A percentile compares a stretch with the other conserved stretches of the same genome.
These are phyloP conservation scores for Omphalotus olearius DNA, from an alignment of 1,284 basidiomycete species.

Conservation along the genomic window DNA sequence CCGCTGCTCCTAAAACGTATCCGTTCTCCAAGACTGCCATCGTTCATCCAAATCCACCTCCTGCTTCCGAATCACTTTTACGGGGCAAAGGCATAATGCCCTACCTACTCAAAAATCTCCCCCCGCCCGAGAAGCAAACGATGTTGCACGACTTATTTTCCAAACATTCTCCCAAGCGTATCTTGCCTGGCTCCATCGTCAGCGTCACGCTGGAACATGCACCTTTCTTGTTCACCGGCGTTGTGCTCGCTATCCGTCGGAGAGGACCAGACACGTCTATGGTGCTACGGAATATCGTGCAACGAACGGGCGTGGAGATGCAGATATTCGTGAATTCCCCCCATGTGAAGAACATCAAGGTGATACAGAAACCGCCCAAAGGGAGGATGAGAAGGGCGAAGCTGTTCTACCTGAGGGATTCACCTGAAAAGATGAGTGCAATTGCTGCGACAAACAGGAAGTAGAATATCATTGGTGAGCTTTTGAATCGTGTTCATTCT, in stretches of 20 bases:
- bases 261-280: constrained; percentile 83
- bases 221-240: constrained; percentile 80
- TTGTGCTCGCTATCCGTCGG: constrained; percentile 76
- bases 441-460: constrained; percentile 51
- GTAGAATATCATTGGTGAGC: constrained; percentile 15
- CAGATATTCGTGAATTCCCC: constrained; percentile 83
- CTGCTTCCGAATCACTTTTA: constrained; percentile 38
- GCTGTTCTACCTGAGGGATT: constrained; percentile 72
- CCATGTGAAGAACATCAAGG: constrained; percentile 79
- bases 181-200: constrained; percentile 79
- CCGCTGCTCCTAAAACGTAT: constrained; percentile 39
- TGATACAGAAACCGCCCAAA: constrained; percentile 59
- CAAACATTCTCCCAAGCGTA: constrained; percentile 58
- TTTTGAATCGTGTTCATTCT: background rate
- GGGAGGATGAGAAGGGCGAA: constrained; percentile 70
- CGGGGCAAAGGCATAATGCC: constrained; percentile 79
- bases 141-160: constrained; percentile 71
- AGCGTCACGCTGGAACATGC: constrained; percentile 69
- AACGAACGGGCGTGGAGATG: constrained; percentile 88
- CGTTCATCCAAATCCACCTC: constrained; percentile 44
- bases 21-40: constrained; percentile 73
- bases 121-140: constrained; percentile 61
- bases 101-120: constrained; percentile 65
- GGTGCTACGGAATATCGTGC: constrained; percentile 81
- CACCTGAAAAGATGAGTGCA: constrained; percentile 77